phyloP scores from a whole-genome alignment of 139 green algal species.

The Chlorella sp. region DNA sequence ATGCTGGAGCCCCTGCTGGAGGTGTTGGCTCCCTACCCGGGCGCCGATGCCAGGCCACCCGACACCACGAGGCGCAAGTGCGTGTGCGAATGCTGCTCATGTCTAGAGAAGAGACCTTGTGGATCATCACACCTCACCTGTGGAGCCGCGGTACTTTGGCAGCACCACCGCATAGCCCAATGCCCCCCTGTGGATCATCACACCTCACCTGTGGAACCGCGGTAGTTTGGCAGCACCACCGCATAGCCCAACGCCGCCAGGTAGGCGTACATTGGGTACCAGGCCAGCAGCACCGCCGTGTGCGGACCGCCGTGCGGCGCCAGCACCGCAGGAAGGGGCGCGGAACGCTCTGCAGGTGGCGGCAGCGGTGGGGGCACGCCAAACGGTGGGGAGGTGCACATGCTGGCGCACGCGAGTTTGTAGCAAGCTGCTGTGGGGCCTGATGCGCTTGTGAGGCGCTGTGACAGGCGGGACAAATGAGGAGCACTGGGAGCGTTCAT shows the following conservation, averaged over 20 bases:
- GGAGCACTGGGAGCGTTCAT: no score
- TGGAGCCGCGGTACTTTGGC: conserved; percentile 59
- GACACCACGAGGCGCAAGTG: no score
- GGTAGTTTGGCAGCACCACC: conserved; percentile 69
- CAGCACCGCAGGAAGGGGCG: conserved; percentile 59
- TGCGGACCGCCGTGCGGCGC: conserved; percentile 85
- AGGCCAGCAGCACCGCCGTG: conserved; percentile 56
- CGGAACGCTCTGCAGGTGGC: conserved; percentile 2
- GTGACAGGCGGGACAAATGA: no score
- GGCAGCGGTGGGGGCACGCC: not conserved
- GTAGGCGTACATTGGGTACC: conserved; percentile 57
- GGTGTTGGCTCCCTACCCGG: no score
- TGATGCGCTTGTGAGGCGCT: no score
- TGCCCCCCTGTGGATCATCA: no score
- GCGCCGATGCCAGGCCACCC: no score
- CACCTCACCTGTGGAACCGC: not conserved
- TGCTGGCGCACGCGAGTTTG: not conserved
- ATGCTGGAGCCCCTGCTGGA: conserved; percentile 43
- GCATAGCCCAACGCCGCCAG: conserved; percentile 66
- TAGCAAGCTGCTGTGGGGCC: not conserved
- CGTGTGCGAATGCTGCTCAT: no score
- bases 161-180: conserved; percentile 66
- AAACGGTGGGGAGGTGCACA: not conserved
- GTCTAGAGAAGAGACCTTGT: no score
- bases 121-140: no score